Conservation (phyloP, 1,284 basidiomycete species). For the Ustilago cynodontis region DNA sequence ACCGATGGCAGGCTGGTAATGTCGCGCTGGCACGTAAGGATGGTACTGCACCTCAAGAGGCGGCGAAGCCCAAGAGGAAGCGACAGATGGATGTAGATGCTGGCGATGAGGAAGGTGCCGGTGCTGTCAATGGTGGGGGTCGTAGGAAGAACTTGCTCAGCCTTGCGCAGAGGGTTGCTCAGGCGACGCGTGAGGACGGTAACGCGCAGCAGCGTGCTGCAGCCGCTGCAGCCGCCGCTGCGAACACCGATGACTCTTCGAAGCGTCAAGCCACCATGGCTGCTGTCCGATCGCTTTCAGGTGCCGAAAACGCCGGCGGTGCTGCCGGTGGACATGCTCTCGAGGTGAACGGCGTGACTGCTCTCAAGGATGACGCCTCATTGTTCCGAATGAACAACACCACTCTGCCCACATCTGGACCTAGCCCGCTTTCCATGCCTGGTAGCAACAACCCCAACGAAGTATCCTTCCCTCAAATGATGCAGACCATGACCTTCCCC, state of each 20-base stretch:
- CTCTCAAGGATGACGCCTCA: slow-evolving; percentile 46
- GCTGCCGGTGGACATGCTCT: slow-evolving; percentile 10
- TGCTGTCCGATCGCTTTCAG: slow-evolving; percentile 32
- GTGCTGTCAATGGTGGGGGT: slow-evolving; percentile 18
- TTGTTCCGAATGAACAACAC: slow-evolving; percentile 36
- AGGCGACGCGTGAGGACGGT: slow-evolving; percentile 45
- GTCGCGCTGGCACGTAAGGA: slow-evolving; percentile 35
- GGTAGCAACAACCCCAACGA: slow-evolving; percentile 18
- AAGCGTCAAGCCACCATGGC: slow-evolving; percentile 44
- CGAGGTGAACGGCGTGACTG: slow-evolving; percentile 42
- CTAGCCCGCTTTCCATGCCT: slow-evolving; percentile 19
- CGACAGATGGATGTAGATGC: slow-evolving; percentile 43
- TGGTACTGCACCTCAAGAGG: slow-evolving; percentile 13
- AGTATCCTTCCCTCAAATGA: slow-evolving; percentile 45
- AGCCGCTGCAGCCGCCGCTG: slow-evolving; percentile 6
- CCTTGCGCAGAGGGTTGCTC: slow-evolving; percentile 59
- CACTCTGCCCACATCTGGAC: slow-evolving; percentile 30
- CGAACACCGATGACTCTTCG: slow-evolving; percentile 19
- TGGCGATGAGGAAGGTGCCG: slow-evolving; percentile 24
- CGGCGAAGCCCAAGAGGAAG: slow-evolving; percentile 48
- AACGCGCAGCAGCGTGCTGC: slow-evolving; percentile 16
- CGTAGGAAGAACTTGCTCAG: slow-evolving; percentile 58
- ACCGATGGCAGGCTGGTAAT: slow-evolving; percentile 56
- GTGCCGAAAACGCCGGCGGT: slow-evolving; percentile 8
- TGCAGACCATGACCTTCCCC: slow-evolving; percentile 28